A percentile compares a stretch with the other conserved stretches of the same genome.
Conservation (phyloP, 805 yeast species). For the Wickerhamiella allomyrinae region DNA sequence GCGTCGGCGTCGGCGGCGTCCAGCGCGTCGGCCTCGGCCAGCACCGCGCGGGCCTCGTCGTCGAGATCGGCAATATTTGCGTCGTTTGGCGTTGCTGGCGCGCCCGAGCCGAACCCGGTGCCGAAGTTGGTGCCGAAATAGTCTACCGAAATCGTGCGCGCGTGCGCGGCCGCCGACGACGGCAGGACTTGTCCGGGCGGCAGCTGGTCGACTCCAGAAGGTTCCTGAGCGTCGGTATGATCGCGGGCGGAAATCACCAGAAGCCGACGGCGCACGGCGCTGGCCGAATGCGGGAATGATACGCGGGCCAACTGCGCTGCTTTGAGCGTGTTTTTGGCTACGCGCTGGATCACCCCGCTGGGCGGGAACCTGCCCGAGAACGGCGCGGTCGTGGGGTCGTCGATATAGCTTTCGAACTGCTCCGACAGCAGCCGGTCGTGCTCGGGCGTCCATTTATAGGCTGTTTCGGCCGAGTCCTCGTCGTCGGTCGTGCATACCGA, state of each 20-base stretch:
- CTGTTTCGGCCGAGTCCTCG: constrained; percentile 15
- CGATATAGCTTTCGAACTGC: constrained; percentile 35
- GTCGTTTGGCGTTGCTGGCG: constrained; percentile 1
- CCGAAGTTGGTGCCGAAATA: neutral
- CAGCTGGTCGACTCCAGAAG: neutral
- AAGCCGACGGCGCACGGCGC: constrained; percentile 23
- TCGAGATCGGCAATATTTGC: constrained; percentile 4
- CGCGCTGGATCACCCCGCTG: constrained; percentile 46
- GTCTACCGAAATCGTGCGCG: neutral
- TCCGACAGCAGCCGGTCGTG: constrained; percentile 33
- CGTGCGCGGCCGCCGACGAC: neutral
- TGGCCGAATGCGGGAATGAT: constrained; percentile 22
- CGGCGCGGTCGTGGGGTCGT: constrained; percentile 52
- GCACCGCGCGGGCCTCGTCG: neutral
- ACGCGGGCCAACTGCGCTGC: constrained; percentile 18
- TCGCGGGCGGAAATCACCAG: constrained; percentile 15
- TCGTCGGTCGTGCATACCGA: constrained; percentile 20
- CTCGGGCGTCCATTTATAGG: constrained; percentile 19
- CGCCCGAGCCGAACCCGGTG: neutral
- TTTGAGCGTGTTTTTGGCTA: constrained; percentile 41
- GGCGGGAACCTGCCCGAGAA: constrained; percentile 55
- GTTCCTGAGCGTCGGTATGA: constrained; percentile 6
- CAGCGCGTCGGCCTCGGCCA: neutral
- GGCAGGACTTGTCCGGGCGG: neutral
- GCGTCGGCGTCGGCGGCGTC: neutral